Evolutionary conservation across 164 flowering plant genomes (phyloP).

Genomic region (Santalum album): DNA sequence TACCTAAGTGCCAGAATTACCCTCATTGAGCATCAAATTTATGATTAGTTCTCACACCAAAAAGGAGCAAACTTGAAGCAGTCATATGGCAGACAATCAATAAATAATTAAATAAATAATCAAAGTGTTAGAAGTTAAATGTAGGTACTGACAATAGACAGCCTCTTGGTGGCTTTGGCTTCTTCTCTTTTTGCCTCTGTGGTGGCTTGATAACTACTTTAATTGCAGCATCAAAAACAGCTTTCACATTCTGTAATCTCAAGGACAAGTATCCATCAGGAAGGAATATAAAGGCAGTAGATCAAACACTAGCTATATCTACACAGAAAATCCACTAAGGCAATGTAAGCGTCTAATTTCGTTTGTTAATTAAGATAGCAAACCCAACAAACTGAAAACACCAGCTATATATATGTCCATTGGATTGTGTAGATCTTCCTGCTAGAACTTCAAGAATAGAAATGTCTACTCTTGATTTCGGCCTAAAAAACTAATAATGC

Average conservation of each 20-base stretch:
- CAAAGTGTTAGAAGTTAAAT: slow-evolving; percentile 5
- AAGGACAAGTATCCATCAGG: neutral
- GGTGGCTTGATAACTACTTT: slow-evolving; percentile 91
- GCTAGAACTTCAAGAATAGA: too few relatives aligned
- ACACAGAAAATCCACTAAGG: too few relatives aligned
- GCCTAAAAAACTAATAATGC: too few relatives aligned
- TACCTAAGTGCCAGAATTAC: neutral
- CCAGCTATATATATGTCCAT: too few relatives aligned
- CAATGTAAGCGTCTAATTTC: too few relatives aligned
- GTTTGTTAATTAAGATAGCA: too few relatives aligned
- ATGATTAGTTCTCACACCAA: neutral
- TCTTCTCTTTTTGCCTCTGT: slow-evolving; percentile 70
- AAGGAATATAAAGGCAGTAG: neutral
- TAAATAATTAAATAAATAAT: neutral
- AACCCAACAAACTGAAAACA: too few relatives aligned
- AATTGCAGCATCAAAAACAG: slow-evolving; percentile 95
- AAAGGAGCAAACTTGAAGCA: neutral
- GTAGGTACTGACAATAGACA: slow-evolving; percentile 57
- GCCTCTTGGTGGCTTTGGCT: slow-evolving; percentile 58
- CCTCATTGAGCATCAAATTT: neutral
- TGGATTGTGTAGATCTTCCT: too few relatives aligned
- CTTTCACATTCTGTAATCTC: slow-evolving; percentile 78
- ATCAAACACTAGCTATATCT: neutral
- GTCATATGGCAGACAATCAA: neutral
- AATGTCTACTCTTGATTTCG: too few relatives aligned